Evolutionary conservation across 768 basidiomycete genomes (phyloP), one percentile per base, ranked within the genome.

Genomic region (Hericium erinaceus): DNA sequence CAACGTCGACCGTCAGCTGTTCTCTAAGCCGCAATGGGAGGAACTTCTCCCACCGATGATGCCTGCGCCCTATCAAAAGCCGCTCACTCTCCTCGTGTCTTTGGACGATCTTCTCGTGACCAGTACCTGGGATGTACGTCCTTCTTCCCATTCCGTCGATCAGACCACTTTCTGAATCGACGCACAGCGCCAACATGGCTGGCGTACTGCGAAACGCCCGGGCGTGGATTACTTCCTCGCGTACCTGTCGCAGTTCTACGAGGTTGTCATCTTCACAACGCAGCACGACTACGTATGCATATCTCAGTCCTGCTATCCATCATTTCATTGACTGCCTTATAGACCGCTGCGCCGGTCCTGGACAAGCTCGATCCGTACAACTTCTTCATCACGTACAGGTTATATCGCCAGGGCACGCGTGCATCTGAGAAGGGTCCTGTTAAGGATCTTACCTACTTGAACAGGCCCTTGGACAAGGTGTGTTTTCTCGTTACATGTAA

Each of bases 201-300:
- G 97, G 95, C 79, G 92, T 62, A 98, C 95, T 3, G 95, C 95
- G 5, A 99, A 98, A 73, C 84, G 97, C 38, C 95, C 97, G 1
- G 97, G 97, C 4, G 90, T 94, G 15, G 97, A 99, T 68, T 98
- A 99, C 73, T 99, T 99, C 81, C 78, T 99, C 38, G 95, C 83
- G 26, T 99, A 99, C 70, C 82, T 99, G 51, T 92, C 93, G 0
- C 95, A 98, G 67, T 99, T 98, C 75, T 99, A 93, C 69, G 97
- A 99, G 75, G 83, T 98, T 57, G 95, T 98, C 38, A 77, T 99
- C 55, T 99, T 98, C 74, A 98, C 95, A 10, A 80, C 85, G 16
- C 92, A 95, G 73, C 81, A 89, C 57, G 77, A 81, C 65, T 98
- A 95, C 70, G 95, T 95, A 62, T 52, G 90, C n/a, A 24, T 40